Percentiles rank a stretch among this genome's conserved stretches.
These are phyloP conservation scores for Hypoxylon crocopeplum DNA, from an alignment of 495 filamentous ascomycete species.

Conservation along the genomic window DNA sequence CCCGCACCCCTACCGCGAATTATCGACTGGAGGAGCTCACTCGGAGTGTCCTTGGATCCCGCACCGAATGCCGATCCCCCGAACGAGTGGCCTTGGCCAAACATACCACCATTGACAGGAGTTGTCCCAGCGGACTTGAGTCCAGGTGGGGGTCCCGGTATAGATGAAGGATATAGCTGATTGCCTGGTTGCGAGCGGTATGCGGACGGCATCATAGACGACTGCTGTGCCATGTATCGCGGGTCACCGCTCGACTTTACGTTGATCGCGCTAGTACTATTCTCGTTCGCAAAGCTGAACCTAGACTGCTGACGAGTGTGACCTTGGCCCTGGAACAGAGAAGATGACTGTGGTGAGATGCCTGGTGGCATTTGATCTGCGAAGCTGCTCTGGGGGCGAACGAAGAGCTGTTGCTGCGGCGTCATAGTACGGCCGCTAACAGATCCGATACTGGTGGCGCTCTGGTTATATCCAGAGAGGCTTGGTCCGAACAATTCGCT, in stretches of 20 bases:
- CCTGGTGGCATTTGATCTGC: constrained; percentile 64
- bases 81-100: constrained; percentile 71
- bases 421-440: constrained; percentile 75
- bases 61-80: constrained; percentile 62
- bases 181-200: constrained; percentile 65
- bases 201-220: constrained; percentile 82
- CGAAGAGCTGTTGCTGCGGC: constrained; percentile 80
- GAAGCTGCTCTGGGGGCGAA: constrained; percentile 63
- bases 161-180: constrained; percentile 69
- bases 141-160: constrained; percentile 92
- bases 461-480: constrained; percentile 60
- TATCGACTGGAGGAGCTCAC: constrained; percentile 81
- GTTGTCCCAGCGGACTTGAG: constrained; percentile 94
- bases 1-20: constrained; percentile 60
- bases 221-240: constrained; percentile 87
- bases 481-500: constrained; percentile 61
- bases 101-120: constrained; percentile 69
- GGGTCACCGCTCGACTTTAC: constrained; percentile 85
- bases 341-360: constrained; percentile 54
- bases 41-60: constrained; percentile 67
- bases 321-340: constrained; percentile 75
- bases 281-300: constrained; percentile 81
- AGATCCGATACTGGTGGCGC: constrained; percentile 53
- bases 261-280: constrained; percentile 64
- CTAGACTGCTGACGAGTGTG: constrained; percentile 86